Base-by-base conservation (phyloP, 805 yeast species). In the Schizosaccharomyces octosporus region DNA sequence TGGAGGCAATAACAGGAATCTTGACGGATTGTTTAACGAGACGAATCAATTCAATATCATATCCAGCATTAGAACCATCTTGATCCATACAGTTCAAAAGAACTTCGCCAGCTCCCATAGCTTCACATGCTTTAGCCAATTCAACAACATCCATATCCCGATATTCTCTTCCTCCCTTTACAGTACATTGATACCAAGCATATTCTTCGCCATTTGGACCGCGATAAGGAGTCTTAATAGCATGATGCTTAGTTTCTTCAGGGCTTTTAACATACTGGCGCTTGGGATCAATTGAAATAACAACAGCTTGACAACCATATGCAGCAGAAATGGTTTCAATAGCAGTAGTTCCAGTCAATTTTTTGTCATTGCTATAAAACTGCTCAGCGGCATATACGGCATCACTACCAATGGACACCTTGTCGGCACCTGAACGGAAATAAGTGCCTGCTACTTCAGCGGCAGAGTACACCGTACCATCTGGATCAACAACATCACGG, bases 251-350 rank as follows among this genome's bases (percentile, higher is more conserved):
- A 13, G 85, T 81, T 21, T 77, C 80, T 1, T 69, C 62, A 3
- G 94, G 93, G 19, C 76, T 73, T 5, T 67, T n/a, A 2, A 90
- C 83, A 68, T 87, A 93, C 27, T 79, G 84, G 64, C 95, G 78
- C 68, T 86, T 93, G 45, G 99, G 98, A 71, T 93, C 99, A n/a
- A 93, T 95, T 0, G 97, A 89, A 15, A 93, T 89, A 5, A 93
- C 97, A 5, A 93, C 99, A 0, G 98, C 98, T 72, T 93, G 99
- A 24, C 81, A 84, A 62, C 99, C 99, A 71, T 90, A 93, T 0
- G 95, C 85, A 51, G 79, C 78, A 1, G 97, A 87, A 32, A 93
- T 93, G 0, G 94, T 84, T 72, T 93, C 99, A 66, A 93, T 90
- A 29, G 98, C 95, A 0, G 95, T 78, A 1, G 74, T 76, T 0